A percentile compares a stretch with the other conserved stretches of the same genome.
Evolutionary conservation across 225 moss, liverwort and hornwort species (phyloP).

Genomic region (Pseudoscleropodium purum): DNA sequence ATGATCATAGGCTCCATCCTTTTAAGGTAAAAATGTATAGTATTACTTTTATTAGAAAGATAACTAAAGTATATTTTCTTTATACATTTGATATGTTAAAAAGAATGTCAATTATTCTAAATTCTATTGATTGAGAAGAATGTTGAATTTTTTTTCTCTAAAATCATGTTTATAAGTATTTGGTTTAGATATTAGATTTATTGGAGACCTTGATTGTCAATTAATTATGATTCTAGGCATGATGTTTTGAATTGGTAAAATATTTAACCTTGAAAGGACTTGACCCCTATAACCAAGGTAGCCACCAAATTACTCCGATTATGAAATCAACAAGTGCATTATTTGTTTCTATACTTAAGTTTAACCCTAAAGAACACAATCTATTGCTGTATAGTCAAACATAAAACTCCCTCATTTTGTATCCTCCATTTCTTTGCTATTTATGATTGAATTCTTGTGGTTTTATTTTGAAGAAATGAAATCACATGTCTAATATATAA

Average conservation of each 20-base stretch:
- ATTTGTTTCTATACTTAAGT: neutral
- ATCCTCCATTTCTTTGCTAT: neutral
- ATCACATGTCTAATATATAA: neutral
- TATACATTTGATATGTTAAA: neutral
- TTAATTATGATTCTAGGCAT: neutral
- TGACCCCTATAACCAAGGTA: fast-evolving
- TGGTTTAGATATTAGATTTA: neutral
- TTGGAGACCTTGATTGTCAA: neutral
- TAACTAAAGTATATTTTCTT: neutral
- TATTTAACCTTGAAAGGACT: fast-evolving
- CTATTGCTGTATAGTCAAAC: fast-evolving
- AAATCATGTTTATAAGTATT: neutral
- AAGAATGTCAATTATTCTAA: neutral
- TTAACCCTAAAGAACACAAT: fast-evolving
- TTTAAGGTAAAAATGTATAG: fast-evolving
- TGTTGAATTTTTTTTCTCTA: fast-evolving
- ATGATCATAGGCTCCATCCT: neutral
- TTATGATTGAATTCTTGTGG: neutral
- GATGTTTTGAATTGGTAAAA: neutral
- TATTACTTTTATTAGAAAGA: neutral
- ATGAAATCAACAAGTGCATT: neutral
- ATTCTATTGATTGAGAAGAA: neutral
- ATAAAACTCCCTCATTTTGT: fast-evolving
- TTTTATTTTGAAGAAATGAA: neutral
- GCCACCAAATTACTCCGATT: neutral